Evolutionary conservation across 768 basidiomycete genomes (phyloP).

Genomic region (Lyophyllum semitale): DNA sequence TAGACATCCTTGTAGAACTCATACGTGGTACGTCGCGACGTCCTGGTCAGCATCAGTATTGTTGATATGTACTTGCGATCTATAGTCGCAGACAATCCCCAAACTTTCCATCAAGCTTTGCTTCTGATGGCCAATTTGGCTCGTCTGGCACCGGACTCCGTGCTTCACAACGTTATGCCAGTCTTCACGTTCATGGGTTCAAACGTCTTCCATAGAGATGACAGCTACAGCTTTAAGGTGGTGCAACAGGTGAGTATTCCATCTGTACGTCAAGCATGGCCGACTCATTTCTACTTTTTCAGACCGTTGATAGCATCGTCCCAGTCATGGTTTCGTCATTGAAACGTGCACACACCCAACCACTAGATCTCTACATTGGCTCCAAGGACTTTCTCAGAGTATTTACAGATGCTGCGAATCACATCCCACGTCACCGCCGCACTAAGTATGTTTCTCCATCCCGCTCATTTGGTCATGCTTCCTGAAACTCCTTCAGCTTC

Average conservation of each 20-base stretch:
- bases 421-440: constrained; percentile 91
- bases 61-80: constrained; percentile 3
- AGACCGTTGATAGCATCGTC: constrained; percentile 94
- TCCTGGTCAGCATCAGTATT: not conserved
- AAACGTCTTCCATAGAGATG: constrained; percentile 96
- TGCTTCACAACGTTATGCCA: constrained; percentile 94
- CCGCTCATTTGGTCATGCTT: not conserved
- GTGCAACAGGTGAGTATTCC: constrained; percentile 73
- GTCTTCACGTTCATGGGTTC: constrained; percentile 99
- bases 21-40: constrained; percentile 61
- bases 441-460: constrained; percentile 61
- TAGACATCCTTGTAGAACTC: constrained; percentile 87
- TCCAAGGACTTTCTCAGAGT: constrained; percentile 84
- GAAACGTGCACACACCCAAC: constrained; percentile 52
- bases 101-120: constrained; percentile 92
- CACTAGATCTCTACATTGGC: constrained; percentile 64
- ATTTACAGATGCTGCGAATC: constrained; percentile 90
- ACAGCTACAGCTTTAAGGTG: constrained; percentile 92
- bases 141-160: constrained; percentile 83
- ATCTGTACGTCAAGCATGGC: not conserved
- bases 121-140: constrained; percentile 85
- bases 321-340: constrained; percentile 89
- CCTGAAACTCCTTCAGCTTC: constrained; percentile 54
- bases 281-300: constrained; percentile 4
- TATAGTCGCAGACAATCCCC: constrained; percentile 85